Percentiles rank a stretch among this genome's conserved stretches.
These are phyloP conservation scores for Crithidia fasciculata DNA, from an alignment of 208 protist genomes.

Conservation along the genomic window DNA sequence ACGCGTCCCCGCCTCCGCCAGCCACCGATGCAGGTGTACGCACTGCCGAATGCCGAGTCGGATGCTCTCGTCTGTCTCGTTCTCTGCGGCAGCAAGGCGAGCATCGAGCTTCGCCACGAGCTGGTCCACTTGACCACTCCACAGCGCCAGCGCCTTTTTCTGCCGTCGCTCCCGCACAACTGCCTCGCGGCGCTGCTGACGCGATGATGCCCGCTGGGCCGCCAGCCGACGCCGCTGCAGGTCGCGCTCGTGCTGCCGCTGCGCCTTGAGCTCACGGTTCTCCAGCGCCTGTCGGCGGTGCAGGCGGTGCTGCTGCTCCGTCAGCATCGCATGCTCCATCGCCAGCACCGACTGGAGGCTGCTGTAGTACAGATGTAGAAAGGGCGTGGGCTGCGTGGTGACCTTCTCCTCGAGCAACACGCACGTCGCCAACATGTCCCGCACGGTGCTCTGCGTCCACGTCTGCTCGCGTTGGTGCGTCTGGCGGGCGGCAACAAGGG, in stretches of 20 bases:
- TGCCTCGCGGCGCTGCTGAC: slow-evolving; percentile 14
- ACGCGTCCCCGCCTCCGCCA: slow-evolving; percentile 11
- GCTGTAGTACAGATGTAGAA: not conserved
- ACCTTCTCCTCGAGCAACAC: slow-evolving; percentile 14
- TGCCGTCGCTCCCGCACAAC: slow-evolving; percentile 9
- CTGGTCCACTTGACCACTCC: slow-evolving; percentile 21
- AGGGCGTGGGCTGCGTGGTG: not conserved
- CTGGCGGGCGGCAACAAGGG: slow-evolving; percentile 9
- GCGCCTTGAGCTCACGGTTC: slow-evolving; percentile 5
- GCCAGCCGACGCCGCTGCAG: slow-evolving; percentile 1
- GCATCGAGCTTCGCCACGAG: slow-evolving; percentile 9
- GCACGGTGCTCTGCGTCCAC: slow-evolving; percentile 6
- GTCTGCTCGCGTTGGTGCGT: slow-evolving; percentile 23
- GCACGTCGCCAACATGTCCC: slow-evolving; percentile 11
- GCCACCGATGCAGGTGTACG: slow-evolving; percentile 30
- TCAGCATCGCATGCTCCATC: slow-evolving; percentile 27
- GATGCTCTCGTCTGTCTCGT: slow-evolving; percentile 18
- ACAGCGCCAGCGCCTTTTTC: slow-evolving; percentile 12
- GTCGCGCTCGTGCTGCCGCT: slow-evolving; percentile 14
- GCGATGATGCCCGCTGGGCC: slow-evolving; percentile 7
- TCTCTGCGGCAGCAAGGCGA: slow-evolving; percentile 3
- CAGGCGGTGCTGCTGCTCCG: slow-evolving; percentile 19
- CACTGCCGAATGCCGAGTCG: slow-evolving; percentile 30
- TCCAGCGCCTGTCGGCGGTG: not conserved
- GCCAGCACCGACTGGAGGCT: slow-evolving; percentile 13